Percentiles rank a stretch among this genome's conserved stretches.
phyloP scores from a whole-genome alignment of 2,329 filamentous ascomycete genomes.

The Ceratocystis cubensis region DNA sequence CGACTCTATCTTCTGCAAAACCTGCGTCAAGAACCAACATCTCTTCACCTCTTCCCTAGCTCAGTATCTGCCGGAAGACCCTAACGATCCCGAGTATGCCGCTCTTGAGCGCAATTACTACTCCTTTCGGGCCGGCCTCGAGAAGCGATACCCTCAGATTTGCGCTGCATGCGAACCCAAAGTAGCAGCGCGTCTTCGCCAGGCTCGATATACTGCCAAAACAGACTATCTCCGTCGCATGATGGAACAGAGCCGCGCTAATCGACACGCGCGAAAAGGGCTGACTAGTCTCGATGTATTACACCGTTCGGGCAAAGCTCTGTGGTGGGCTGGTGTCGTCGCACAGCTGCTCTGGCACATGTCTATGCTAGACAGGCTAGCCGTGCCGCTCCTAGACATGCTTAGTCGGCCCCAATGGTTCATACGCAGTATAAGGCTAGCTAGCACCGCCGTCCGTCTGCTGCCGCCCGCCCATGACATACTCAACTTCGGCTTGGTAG shows the following conservation, averaged over 20 bases:
- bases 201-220: constrained; percentile 67
- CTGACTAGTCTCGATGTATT: constrained; percentile 34
- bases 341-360: constrained; percentile 42
- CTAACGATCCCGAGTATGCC: constrained; percentile 53
- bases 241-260: constrained; percentile 51
- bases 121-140: constrained; percentile 57
- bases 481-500: constrained; percentile 36
- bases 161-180: constrained; percentile 67
- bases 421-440: not conserved
- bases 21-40: constrained; percentile 80
- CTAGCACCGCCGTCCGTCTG: constrained; percentile 27
- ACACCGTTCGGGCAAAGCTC: constrained; percentile 32
- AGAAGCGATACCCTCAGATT: constrained; percentile 77
- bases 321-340: constrained; percentile 38
- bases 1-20: constrained; percentile 52
- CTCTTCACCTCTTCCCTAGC: constrained; percentile 63
- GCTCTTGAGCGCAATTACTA: constrained; percentile 57
- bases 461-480: constrained; percentile 33
- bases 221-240: constrained; percentile 67
- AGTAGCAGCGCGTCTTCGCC: constrained; percentile 56
- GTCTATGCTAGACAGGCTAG: constrained; percentile 23
- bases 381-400: constrained; percentile 4
- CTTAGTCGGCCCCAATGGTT: constrained; percentile 11
- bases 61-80: constrained; percentile 60
- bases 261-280: constrained; percentile 25